Evolutionary conservation across 441 rosid genomes (phyloP).

Genomic region (Arabidopsis lyrata): DNA sequence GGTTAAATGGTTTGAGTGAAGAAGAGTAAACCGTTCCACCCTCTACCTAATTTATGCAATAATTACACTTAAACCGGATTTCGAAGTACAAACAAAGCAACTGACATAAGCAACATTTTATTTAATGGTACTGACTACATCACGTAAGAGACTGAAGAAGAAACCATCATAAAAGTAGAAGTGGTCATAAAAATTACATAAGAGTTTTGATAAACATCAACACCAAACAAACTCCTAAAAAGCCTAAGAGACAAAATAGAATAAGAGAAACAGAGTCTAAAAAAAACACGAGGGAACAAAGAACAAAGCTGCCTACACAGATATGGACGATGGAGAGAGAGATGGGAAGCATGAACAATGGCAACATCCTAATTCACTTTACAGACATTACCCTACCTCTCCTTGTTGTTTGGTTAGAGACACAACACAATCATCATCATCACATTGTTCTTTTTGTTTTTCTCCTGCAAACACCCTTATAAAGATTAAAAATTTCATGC

Average conservation of each 20-base stretch:
- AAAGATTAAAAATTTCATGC: conserved; percentile 12
- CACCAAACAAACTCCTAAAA: conserved; percentile 11
- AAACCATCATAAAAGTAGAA: conserved; percentile 22
- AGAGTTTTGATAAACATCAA: conserved; percentile 14
- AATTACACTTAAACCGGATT: background rate
- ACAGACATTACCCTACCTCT: conserved; percentile 45
- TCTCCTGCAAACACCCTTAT: conserved; percentile 41
- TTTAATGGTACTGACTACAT: background rate
- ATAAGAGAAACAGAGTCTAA: conserved; percentile 21
- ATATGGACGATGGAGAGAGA: conserved; percentile 21
- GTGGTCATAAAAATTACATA: conserved; percentile 25
- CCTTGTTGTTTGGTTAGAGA: conserved; percentile 43
- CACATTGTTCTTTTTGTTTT: conserved; percentile 9
- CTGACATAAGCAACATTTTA: conserved; percentile 20
- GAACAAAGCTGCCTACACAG: conserved; percentile 32
- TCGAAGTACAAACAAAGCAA: background rate
- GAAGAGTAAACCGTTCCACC: background rate
- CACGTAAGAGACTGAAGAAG: conserved; percentile 9
- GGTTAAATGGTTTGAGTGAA: background rate
- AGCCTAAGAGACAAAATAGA: conserved; percentile 23
- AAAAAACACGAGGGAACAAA: conserved; percentile 22
- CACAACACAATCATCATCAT: conserved; percentile 32
- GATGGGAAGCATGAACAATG: conserved; percentile 34
- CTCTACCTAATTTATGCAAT: conserved; percentile 14
- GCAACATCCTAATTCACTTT: conserved; percentile 46